A percentile compares a stretch with the other conserved stretches of the same genome.
phyloP scores from a whole-genome alignment of 768 basidiomycete species.

The Mycena vitilis region DNA sequence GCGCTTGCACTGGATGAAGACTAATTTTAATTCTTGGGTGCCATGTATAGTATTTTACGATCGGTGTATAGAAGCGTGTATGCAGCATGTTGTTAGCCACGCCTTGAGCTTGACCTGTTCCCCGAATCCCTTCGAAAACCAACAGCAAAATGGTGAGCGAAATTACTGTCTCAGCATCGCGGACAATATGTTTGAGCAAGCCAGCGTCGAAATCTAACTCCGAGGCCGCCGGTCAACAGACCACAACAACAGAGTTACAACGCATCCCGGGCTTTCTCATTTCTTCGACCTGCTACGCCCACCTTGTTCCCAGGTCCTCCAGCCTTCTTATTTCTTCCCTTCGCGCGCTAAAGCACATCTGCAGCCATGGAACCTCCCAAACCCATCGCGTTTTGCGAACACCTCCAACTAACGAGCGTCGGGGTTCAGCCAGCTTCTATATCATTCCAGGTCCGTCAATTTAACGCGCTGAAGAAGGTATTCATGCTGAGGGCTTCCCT shows the following conservation, averaged over 20 bases:
- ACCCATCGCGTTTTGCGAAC: constrained; percentile 91
- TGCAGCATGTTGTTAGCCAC: constrained; percentile 26
- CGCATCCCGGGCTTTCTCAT: constrained; percentile 23
- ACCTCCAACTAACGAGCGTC: constrained; percentile 93
- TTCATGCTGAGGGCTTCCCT: not conserved
- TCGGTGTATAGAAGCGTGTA: constrained; percentile 30
- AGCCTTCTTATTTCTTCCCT: not conserved
- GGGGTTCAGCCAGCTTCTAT: constrained; percentile 97
- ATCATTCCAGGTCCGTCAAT: constrained; percentile 86
- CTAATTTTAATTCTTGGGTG: constrained; percentile 42
- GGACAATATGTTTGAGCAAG: not conserved
- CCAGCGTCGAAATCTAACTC: constrained; percentile 11
- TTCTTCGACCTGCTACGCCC: constrained; percentile 29
- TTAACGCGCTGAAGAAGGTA: not conserved
- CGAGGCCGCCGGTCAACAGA: not conserved
- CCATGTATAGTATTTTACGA: constrained; percentile 9
- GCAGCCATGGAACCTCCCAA: constrained; percentile 64
- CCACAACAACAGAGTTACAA: constrained; percentile 6
- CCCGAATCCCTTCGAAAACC: not conserved
- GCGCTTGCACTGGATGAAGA: constrained; percentile 76
- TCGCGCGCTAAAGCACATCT: not conserved
- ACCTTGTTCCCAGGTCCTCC: constrained; percentile 30
- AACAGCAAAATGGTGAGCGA: constrained; percentile 25
- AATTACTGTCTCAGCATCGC: not conserved
- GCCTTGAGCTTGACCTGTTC: constrained; percentile 13